A percentile compares a stretch with the other conserved stretches of the same genome.
These are phyloP conservation scores for Dichotomopilus funicola DNA, from an alignment of 2,329 filamentous ascomycete genomes.

Conservation along the genomic window DNA sequence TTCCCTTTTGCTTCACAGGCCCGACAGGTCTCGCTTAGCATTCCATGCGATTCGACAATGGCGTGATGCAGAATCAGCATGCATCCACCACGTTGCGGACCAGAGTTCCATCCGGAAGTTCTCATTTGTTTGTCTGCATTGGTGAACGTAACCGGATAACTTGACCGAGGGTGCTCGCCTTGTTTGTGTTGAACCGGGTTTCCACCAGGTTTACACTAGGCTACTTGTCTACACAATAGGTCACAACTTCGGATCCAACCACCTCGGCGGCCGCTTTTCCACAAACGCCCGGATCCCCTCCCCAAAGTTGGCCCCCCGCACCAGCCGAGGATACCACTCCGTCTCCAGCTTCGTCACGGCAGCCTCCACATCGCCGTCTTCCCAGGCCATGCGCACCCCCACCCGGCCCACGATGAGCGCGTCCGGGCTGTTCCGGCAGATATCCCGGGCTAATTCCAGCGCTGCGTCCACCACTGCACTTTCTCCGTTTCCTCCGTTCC, in stretches of 20 bases:
- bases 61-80: neutral
- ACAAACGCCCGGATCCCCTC: slow-evolving; percentile 27
- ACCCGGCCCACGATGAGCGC: slow-evolving; percentile 64
- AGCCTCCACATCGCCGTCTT: slow-evolving; percentile 34
- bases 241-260: slow-evolving; percentile 24
- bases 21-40: slow-evolving; percentile 6
- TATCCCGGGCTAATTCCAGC: slow-evolving; percentile 51
- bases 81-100: too few species aligned
- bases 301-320: slow-evolving; percentile 24
- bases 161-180: too few species aligned
- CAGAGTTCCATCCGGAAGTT: too few species aligned
- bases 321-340: slow-evolving; percentile 23
- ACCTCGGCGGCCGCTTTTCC: slow-evolving; percentile 24
- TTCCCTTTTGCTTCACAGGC: too few species aligned
- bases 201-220: neutral
- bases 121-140: too few species aligned
- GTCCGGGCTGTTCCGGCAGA: slow-evolving; percentile 66
- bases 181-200: too few species aligned
- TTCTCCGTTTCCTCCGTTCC: slow-evolving; percentile 28
- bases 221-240: neutral
- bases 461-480: slow-evolving; percentile 50
- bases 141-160: too few species aligned
- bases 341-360: slow-evolving; percentile 20
- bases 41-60: neutral
- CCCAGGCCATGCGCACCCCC: slow-evolving; percentile 67